A percentile compares a stretch with the other conserved stretches of the same genome.
phyloP scores from a whole-genome alignment of 2,329 filamentous ascomycete species.

The Mycosphaerella sp. region DNA sequence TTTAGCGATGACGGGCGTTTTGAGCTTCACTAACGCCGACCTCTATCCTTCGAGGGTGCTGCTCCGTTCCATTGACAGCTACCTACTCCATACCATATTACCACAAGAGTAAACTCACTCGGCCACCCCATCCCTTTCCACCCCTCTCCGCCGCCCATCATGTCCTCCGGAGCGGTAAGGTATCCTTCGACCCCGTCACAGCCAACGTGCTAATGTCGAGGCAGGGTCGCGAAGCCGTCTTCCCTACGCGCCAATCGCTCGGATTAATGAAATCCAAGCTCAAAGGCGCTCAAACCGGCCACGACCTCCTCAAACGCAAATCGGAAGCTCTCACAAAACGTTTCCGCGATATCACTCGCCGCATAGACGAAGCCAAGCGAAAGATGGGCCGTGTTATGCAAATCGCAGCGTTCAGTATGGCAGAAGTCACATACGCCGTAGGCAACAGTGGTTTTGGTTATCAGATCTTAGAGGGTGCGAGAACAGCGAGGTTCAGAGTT shows the following conservation, averaged over 20 bases:
- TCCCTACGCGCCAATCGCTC: constrained; percentile 94
- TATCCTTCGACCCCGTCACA: no score
- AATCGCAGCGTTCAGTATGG: constrained; percentile 93
- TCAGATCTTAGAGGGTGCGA: constrained; percentile 94
- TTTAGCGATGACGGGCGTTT: background rate
- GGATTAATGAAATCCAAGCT: constrained; percentile 97
- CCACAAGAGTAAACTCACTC: background rate
- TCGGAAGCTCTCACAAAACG: constrained; percentile 94
- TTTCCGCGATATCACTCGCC: constrained; percentile 77
- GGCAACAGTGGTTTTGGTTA: constrained; percentile 85
- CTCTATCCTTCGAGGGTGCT: background rate
- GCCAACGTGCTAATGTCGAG: no score
- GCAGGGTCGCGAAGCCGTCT: constrained; percentile 90
- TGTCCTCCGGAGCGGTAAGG: constrained; percentile 25
- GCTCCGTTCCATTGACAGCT: background rate
- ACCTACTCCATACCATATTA: background rate
- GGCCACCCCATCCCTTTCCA: background rate
- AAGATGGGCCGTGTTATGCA: constrained; percentile 99
- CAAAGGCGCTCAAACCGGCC: constrained; percentile 70
- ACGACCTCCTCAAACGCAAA: constrained; percentile 94
- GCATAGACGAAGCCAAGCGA: constrained; percentile 97
- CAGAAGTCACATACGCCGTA: constrained; percentile 94
- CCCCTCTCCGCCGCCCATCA: constrained; percentile 15
- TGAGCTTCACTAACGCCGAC: background rate
- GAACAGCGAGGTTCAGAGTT: constrained; percentile 85